Evolutionary conservation across 495 filamentous ascomycete genomes (phyloP), one percentile per base, ranked within the genome.

Genomic region (Cenococcum geophilum): DNA sequence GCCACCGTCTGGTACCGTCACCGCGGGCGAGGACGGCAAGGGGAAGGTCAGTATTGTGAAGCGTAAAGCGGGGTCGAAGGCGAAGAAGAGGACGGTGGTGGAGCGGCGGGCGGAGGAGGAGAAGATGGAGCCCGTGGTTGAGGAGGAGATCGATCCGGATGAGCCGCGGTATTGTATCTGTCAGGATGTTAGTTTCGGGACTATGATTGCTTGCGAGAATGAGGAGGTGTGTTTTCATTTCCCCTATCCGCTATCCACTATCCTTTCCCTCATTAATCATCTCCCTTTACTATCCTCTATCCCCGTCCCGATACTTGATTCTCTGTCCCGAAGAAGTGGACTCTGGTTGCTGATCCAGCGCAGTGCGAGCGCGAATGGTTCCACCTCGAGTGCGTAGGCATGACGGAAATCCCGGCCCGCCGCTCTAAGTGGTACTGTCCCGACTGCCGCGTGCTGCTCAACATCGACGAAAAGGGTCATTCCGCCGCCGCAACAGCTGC

Each of bases 151-250:
- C 67, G 91, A 96, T 73, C 85, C 89, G 5, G 80, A 91, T 64
- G 93, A 97, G 76, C 86, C 89, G 14, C 79, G 85, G 54, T 98
- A 97, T 72, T 98, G 93, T 73, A 71, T 93, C 12, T 98, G 93
- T 73, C 87, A 91, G 60, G 82, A 92, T 58, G 91, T 97, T 45
- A 95, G 90, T 70, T 96, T 85, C 71, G 93, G 93, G 54, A 86
- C 83, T 25, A 98, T 98, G 93, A 92, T 98, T 70, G 85, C 86
- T 66, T 98, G 93, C 68, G 93, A 97, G 68, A 95, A 95, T 69
- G 75, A 77, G 57, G 85, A 95, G 78, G 92, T 96, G 79, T 83
- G 90, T 69, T 5, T 56, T 22, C 25, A 35, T n/a, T n/a, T n/a
- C n/a, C n/a, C n/a, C n/a, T n/a, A n/a, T n/a, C n/a, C n/a, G n/a